Conservation (phyloP, 352 stramenopile species). For the Globisporangium rhizosaccharum region DNA sequence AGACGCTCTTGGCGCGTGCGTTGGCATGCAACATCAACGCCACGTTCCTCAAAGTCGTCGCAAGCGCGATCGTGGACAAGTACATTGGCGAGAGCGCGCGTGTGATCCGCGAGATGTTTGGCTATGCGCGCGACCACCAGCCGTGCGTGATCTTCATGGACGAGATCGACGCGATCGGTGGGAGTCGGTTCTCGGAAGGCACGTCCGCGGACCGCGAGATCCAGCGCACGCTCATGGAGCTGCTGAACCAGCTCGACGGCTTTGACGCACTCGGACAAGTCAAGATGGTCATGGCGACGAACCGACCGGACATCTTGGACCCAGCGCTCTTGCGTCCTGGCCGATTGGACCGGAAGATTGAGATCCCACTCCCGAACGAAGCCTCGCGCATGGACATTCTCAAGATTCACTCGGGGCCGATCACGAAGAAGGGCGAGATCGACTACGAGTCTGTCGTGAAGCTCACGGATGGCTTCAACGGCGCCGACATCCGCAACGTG, state of each 20-base stretch:
- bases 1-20: slow-evolving; percentile 97
- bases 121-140: slow-evolving; percentile 95
- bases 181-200: slow-evolving; percentile 96
- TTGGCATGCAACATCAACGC: slow-evolving; percentile 99
- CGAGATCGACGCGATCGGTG: slow-evolving; percentile 99
- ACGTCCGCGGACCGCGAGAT: slow-evolving; percentile 97
- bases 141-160: slow-evolving; percentile 99
- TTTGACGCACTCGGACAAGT: slow-evolving; percentile 98
- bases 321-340: slow-evolving; percentile 96
- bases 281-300: slow-evolving; percentile 99
- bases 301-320: slow-evolving; percentile 99
- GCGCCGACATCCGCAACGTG: slow-evolving; percentile 99
- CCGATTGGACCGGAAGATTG: slow-evolving; percentile 99
- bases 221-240: slow-evolving; percentile 99
- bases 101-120: slow-evolving; percentile 99
- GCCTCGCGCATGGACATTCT: slow-evolving; percentile 98
- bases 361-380: slow-evolving; percentile 99
- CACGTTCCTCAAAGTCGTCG: slow-evolving; percentile 99
- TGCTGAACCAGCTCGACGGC: slow-evolving; percentile 99
- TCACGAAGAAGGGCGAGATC: slow-evolving; percentile 99
- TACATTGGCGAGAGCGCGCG: slow-evolving; percentile 99
- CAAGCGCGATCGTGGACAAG: slow-evolving; percentile 99
- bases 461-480: slow-evolving; percentile 99
- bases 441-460: slow-evolving; percentile 99
- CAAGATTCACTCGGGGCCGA: slow-evolving; percentile 97